phyloP scores from a whole-genome alignment of 345 rosid genomes.

The Populus ilicifolia region DNA sequence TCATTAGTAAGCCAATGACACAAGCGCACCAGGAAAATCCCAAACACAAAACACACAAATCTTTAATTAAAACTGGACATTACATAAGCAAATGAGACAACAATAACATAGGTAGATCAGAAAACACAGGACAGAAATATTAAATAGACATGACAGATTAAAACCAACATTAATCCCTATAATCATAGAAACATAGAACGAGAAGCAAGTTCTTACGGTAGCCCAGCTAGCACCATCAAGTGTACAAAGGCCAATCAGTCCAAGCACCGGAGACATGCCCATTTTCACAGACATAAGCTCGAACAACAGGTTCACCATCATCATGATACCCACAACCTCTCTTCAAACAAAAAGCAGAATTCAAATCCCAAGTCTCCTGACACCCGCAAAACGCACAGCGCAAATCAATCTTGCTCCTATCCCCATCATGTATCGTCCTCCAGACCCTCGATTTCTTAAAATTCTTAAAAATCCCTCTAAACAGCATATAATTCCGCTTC shows the following conservation, averaged over 20 bases:
- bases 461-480: slow-evolving; percentile 84
- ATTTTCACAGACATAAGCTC: slow-evolving; percentile 96
- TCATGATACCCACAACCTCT: slow-evolving; percentile 76
- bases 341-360: slow-evolving; percentile 83
- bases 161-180: not conserved
- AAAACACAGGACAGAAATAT: not conserved
- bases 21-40: not conserved
- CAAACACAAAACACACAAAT: not conserved
- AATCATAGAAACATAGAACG: not conserved
- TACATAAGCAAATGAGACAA: not conserved
- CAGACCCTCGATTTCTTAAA: slow-evolving; percentile 78
- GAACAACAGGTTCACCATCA: slow-evolving; percentile 88
- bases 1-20: too few relatives aligned
- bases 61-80: not conserved
- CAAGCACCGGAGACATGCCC: slow-evolving; percentile 98
- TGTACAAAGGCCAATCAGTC: slow-evolving; percentile 72
- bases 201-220: not conserved
- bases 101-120: not conserved
- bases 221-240: slow-evolving; percentile 23
- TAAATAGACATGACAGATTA: not conserved
- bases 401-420: slow-evolving; percentile 53
- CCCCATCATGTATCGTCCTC: slow-evolving; percentile 80
- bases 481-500: slow-evolving; percentile 85
- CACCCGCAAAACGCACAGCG: slow-evolving; percentile 75
- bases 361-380: slow-evolving; percentile 83